Conservation (phyloP, 768 basidiomycete genomes). For the Chiua virens region DNA sequence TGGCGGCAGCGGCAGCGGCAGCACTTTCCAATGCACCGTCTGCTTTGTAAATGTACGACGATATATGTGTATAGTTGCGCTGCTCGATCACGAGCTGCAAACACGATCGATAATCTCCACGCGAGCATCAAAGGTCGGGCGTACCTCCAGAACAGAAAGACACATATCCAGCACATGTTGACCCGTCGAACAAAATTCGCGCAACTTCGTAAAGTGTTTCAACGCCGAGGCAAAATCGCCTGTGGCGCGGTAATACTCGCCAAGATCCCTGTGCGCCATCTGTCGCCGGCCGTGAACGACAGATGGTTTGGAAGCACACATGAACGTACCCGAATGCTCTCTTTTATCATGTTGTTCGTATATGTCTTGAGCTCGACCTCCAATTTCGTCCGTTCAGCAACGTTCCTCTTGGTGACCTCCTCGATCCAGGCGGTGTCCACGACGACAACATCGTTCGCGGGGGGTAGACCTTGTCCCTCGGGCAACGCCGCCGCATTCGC, state of each 20-base stretch:
- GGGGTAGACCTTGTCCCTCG: constrained; percentile 43
- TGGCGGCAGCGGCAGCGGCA: constrained; percentile 33
- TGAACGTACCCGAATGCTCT: constrained; percentile 82
- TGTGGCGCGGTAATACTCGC: constrained; percentile 67
- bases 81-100: constrained; percentile 80
- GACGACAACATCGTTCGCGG: constrained; percentile 45
- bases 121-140: neutral
- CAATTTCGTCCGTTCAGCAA: constrained; percentile 74
- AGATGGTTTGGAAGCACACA: neutral
- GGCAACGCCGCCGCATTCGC: constrained; percentile 40
- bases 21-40: constrained; percentile 82
- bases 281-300: constrained; percentile 28
- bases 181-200: constrained; percentile 89
- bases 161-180: constrained; percentile 95
- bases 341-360: constrained; percentile 96
- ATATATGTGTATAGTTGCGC: constrained; percentile 80
- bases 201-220: constrained; percentile 85
- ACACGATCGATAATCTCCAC: neutral
- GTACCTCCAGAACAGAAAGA: constrained; percentile 75
- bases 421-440: constrained; percentile 77
- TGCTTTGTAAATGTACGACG: constrained; percentile 96
- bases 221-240: constrained; percentile 74
- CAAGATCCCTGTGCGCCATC: constrained; percentile 92
- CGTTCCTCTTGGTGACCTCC: constrained; percentile 60
- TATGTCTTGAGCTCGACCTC: constrained; percentile 96